Evolutionary conservation across 768 basidiomycete genomes (phyloP), one percentile per base, ranked within the genome.

Genomic region (Termitomyces sp.): DNA sequence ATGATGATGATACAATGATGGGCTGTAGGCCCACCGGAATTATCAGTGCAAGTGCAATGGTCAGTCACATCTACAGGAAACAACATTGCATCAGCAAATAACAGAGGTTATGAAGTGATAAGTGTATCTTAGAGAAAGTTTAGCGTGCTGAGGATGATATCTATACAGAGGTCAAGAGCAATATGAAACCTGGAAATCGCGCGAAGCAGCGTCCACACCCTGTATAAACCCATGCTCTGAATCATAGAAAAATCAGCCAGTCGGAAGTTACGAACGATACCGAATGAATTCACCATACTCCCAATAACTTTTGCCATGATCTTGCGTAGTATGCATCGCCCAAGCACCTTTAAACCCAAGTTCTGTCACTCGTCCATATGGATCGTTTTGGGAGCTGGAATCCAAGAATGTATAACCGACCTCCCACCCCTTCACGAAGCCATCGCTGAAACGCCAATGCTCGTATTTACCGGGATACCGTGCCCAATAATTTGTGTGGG

Each of bases 381-480:
- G 51, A 50, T 61, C 58, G 35, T 51, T 56, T 21, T 47, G 59
- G 15, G 63, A 53, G 31, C 58, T 53, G 35, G 50, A 53, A 56
- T 54, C 62, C 41, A 87, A 74, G 71, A 91, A 91, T 35, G 64
- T 52, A 63, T 82, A 81, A 0, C 81, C 81, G 56, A 86, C 88
- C 26, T 84, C 81, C 91, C 91, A 93, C 1, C 90, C 91, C 51
- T 75, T 71, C 1, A 73, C 37, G 62, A 84, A 91, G 2, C 89
- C 91, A 1, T 81, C 75, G 26, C 70, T 75, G 63, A 91, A 91
- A 5, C 86, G 77, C 70, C 78, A 79, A 57, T 89, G 86, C 54
- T 88, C 77, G 59, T 87, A 86, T 10, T 78, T 67, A 0, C 85
- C 83, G 1, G 77, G 75, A 56, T 80, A 73, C 51, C 76, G 72